These are phyloP conservation scores for Salmacisia buchloeana DNA, from an alignment of 1,284 basidiomycete genomes.

Conservation along the genomic window DNA sequence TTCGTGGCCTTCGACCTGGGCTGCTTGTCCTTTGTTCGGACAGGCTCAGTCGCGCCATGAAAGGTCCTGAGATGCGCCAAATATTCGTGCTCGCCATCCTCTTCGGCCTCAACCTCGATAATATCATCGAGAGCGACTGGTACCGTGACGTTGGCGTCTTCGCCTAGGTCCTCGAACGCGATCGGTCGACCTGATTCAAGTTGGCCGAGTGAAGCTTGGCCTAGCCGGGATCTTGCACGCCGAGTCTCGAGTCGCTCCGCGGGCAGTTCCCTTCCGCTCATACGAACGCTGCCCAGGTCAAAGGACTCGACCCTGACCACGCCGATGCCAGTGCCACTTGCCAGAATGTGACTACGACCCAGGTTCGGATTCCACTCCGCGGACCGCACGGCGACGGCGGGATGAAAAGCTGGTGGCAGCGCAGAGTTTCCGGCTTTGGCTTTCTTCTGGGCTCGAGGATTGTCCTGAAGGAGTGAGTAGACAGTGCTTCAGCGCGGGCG, in stretches of 20 bases:
- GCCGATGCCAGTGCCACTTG: not conserved
- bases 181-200: no score
- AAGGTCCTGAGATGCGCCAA: no score
- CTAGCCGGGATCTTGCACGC: no score
- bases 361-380: not conserved
- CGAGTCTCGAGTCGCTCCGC: not conserved
- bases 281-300: not conserved
- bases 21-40: no score
- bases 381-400: not conserved
- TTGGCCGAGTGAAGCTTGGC: no score
- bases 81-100: no score
- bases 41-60: no score
- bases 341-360: not conserved
- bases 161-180: no score
- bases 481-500: not conserved
- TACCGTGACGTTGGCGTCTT: no score
- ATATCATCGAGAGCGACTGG: no score
- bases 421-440: not conserved
- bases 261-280: not conserved
- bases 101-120: no score
- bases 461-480: not conserved
- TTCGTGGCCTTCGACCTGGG: no score
- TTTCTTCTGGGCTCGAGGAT: not conserved
- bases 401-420: not conserved
- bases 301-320: not conserved